Conservation (phyloP, 805 yeast species). For the Wickerhamiella spandovensis region DNA sequence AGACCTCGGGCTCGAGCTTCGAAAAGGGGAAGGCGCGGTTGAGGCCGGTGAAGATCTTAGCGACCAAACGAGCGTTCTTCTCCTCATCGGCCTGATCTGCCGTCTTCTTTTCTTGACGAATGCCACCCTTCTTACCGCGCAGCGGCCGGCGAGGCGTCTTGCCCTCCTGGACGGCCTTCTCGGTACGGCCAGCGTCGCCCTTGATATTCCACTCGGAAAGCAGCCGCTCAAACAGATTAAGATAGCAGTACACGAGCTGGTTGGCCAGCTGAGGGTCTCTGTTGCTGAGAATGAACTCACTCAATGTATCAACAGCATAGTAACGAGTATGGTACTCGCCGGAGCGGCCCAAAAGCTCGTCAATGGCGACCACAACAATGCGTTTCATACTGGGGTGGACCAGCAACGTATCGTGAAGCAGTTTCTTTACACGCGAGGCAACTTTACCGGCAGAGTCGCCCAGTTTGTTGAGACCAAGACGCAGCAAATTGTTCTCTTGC, state of each 20-base stretch:
- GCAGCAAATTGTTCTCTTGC: conserved; percentile 83
- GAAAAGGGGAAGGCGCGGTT: conserved; percentile 95
- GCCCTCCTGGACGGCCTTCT: conserved; percentile 24
- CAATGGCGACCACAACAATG: conserved; percentile 62
- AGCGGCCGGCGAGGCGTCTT: conserved; percentile 54
- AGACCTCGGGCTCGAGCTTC: conserved; percentile 50
- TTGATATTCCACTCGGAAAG: conserved; percentile 52
- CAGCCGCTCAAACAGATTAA: conserved; percentile 72
- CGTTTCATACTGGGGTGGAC: conserved; percentile 93
- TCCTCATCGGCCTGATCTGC: conserved; percentile 38
- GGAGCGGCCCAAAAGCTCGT: conserved; percentile 64
- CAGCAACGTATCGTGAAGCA: conserved; percentile 66
- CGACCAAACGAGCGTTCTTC: conserved; percentile 67
- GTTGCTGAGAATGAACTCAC: conserved; percentile 79
- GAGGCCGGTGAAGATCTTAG: conserved; percentile 86
- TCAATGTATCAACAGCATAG: conserved; percentile 75
- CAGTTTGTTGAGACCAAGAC: conserved; percentile 81
- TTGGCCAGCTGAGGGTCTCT: conserved; percentile 75
- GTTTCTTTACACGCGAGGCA: conserved; percentile 74
- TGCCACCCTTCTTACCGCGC: conserved; percentile 69
- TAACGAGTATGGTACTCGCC: conserved; percentile 76
- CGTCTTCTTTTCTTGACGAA: conserved; percentile 20
- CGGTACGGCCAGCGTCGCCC: conserved; percentile 25
- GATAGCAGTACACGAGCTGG: conserved; percentile 67
- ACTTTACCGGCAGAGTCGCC: conserved; percentile 91